phyloP scores from a whole-genome alignment of 139 green algal species.

The Chlamydomonas urium region DNA sequence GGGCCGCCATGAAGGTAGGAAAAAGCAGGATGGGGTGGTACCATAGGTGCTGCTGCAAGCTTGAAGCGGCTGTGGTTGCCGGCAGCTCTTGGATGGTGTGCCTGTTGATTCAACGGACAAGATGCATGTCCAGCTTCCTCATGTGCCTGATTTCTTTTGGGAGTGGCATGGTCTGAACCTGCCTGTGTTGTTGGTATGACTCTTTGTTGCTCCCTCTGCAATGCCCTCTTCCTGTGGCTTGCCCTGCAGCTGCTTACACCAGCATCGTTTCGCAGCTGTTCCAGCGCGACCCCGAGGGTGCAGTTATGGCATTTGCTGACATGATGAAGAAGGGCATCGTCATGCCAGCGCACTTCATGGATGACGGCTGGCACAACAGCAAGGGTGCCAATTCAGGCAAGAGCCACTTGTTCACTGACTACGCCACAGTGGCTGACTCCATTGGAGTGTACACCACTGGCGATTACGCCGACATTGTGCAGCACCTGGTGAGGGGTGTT shows the following conservation, averaged over 20 bases:
- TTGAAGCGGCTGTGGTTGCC: too few relatives aligned
- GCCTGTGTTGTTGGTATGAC: too few relatives aligned
- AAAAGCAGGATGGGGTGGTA: too few relatives aligned
- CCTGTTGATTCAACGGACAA: too few relatives aligned
- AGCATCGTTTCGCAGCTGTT: slow-evolving; percentile 36
- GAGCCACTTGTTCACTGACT: slow-evolving; percentile 87
- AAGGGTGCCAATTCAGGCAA: slow-evolving; percentile 28
- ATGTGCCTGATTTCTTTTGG: too few relatives aligned
- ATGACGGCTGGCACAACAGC: slow-evolving; percentile 77
- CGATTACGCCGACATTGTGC: slow-evolving; percentile 95
- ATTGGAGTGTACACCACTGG: slow-evolving; percentile 74
- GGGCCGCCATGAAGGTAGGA: slow-evolving; percentile 80
- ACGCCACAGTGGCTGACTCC: slow-evolving; percentile 86
- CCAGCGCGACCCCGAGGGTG: slow-evolving; percentile 32
- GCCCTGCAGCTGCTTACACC: slow-evolving; percentile 26
- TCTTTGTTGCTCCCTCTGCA: too few relatives aligned
- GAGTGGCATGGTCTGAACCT: too few relatives aligned
- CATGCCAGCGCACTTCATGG: slow-evolving; percentile 96
- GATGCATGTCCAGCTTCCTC: too few relatives aligned
- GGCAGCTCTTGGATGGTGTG: too few relatives aligned
- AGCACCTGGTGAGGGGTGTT: slow-evolving; percentile 84
- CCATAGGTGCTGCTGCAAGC: too few relatives aligned
- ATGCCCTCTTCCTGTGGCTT: too few relatives aligned
- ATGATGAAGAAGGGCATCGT: slow-evolving; percentile 99
- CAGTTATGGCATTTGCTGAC: slow-evolving; percentile 89